Conservation (phyloP, 306 rosid genomes). For the Carpinus fangiana region DNA sequence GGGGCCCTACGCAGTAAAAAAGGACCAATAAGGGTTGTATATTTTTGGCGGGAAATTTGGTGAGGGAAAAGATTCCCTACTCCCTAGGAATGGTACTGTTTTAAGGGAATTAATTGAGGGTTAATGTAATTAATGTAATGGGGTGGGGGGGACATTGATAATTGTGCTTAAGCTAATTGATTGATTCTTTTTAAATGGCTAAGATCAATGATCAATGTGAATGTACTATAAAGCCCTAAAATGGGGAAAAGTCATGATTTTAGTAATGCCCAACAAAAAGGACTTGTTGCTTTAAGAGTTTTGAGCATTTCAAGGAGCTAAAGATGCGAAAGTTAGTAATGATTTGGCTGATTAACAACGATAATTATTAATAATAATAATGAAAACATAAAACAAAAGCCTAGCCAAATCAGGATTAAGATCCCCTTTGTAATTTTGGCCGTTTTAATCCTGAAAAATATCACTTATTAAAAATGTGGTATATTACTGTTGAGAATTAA, state of each 20-base stretch:
- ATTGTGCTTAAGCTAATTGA: conserved; percentile 8
- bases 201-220: not conserved
- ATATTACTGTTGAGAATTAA: too few species aligned
- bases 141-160: not conserved
- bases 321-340: conserved; percentile 16
- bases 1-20: not conserved
- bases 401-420: too few species aligned
- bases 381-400: not conserved
- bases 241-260: not conserved
- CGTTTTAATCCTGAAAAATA: too few species aligned
- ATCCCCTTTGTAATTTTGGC: too few species aligned
- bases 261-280: not conserved
- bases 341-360: not conserved
- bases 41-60: conserved; percentile 33
- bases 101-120: conserved; percentile 26
- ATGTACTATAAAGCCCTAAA: conserved; percentile 26
- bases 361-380: not conserved
- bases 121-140: conserved; percentile 13
- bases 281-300: not conserved
- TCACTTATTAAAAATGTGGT: too few species aligned
- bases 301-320: conserved; percentile 17
- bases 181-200: too few species aligned
- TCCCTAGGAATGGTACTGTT: not conserved
- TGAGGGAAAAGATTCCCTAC: not conserved
- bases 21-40: not conserved